Percentiles rank a stretch among this genome's conserved stretches.
These are phyloP conservation scores for Fusarium paranaense DNA, from an alignment of 2,329 filamentous ascomycete genomes.

Conservation along the genomic window DNA sequence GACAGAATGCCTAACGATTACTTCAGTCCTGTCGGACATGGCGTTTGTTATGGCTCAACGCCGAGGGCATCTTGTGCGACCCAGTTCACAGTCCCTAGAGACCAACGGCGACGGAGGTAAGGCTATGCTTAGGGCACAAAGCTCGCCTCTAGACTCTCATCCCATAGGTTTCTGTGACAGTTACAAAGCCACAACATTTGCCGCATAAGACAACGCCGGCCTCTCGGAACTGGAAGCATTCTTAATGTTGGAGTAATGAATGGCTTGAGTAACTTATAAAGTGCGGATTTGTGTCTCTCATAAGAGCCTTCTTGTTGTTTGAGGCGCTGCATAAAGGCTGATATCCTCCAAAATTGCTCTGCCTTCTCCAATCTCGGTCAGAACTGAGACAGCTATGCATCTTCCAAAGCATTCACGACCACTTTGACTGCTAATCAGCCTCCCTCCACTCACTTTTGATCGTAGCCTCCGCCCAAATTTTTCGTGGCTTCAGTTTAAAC, in stretches of 20 bases:
- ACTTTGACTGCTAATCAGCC: background rate
- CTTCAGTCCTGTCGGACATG: background rate
- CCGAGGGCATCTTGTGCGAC: background rate
- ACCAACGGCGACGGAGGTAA: background rate
- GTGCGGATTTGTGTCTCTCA: too few relatives aligned
- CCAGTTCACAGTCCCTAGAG: background rate
- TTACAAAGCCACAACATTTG: background rate
- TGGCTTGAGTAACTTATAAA: background rate
- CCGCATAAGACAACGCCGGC: background rate
- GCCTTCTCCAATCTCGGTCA: background rate
- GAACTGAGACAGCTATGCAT: background rate
- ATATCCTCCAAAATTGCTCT: background rate
- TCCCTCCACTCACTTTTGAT: background rate
- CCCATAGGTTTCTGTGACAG: background rate
- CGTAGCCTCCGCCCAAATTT: background rate
- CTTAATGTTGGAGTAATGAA: background rate
- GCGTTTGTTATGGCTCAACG: background rate
- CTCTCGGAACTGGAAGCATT: background rate
- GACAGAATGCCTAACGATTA: background rate
- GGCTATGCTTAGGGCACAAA: background rate
- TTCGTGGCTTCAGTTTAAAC: constrained; percentile 1
- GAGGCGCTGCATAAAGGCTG: background rate
- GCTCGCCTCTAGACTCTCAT: background rate
- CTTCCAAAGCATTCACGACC: background rate
- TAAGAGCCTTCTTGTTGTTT: background rate